These are phyloP conservation scores for Mycena galericulata DNA, from an alignment of 768 basidiomycete genomes.

Conservation along the genomic window DNA sequence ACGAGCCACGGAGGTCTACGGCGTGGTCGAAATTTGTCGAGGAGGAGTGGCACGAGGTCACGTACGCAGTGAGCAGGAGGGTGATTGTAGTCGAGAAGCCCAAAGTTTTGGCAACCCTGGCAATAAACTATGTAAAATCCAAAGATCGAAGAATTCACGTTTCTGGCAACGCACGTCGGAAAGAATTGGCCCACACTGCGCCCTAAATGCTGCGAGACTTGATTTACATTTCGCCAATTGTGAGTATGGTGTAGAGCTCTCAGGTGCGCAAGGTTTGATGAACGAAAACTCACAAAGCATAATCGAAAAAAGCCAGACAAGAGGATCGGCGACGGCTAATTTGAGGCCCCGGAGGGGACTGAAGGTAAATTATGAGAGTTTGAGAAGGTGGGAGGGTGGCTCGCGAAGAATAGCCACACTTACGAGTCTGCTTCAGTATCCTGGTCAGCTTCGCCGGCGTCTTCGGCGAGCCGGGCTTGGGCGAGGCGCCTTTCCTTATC, in stretches of 20 bases:
- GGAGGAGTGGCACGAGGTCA: neutral
- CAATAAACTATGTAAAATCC: neutral
- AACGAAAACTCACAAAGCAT: constrained; percentile 43
- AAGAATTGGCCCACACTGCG: constrained; percentile 59
- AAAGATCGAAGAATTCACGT: too few relatives aligned
- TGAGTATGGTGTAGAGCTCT: too few relatives aligned
- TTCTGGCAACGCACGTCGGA: constrained; percentile 52
- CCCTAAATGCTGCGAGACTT: constrained; percentile 51
- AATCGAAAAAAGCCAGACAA: constrained; percentile 54
- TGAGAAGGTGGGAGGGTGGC: neutral
- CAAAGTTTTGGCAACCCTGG: constrained; percentile 55
- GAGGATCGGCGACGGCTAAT: constrained; percentile 54
- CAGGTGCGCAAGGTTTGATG: too few relatives aligned
- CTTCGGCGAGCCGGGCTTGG: constrained; percentile 59
- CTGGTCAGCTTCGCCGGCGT: constrained; percentile 59
- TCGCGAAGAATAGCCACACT: constrained; percentile 32
- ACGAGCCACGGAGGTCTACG: constrained; percentile 60
- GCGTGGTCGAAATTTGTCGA: neutral
- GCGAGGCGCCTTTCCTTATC: constrained; percentile 55
- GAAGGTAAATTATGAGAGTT: neutral
- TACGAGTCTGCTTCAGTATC: constrained; percentile 55
- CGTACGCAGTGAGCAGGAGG: constrained; percentile 59
- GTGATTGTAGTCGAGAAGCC: constrained; percentile 59
- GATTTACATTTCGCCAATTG: neutral
- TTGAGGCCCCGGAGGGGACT: constrained; percentile 53